These are phyloP conservation scores for Fonsecaea multimorphosa DNA, from an alignment of 2,329 filamentous ascomycete species.

Conservation along the genomic window DNA sequence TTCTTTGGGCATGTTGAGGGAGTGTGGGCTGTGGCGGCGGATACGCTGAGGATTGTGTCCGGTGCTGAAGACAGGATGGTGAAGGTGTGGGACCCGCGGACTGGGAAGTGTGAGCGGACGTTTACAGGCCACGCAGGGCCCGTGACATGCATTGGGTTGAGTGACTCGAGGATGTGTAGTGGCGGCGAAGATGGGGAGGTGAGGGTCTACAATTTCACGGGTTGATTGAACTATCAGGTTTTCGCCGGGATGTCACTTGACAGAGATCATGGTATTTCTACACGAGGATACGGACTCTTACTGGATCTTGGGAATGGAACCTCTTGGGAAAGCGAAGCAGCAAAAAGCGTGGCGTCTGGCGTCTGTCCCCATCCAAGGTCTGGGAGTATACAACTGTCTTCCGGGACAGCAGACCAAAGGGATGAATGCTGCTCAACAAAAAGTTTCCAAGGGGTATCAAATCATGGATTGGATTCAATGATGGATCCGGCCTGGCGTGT, in stretches of 20 bases:
- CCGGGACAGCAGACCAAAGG: background rate
- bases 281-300: too few relatives aligned
- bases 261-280: too few relatives aligned
- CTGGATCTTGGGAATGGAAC: background rate
- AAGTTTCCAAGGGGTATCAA: too few relatives aligned
- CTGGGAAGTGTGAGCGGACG: slow-evolving; percentile 88
- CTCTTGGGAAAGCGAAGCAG: background rate
- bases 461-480: background rate
- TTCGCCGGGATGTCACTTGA: too few relatives aligned
- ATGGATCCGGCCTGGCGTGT: too few relatives aligned
- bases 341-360: slow-evolving; percentile 1
- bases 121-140: slow-evolving; percentile 90
- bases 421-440: background rate
- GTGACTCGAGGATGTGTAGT: slow-evolving; percentile 86
- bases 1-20: slow-evolving; percentile 98
- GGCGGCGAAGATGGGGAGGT: slow-evolving; percentile 95
- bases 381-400: background rate
- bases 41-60: slow-evolving; percentile 84
- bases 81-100: slow-evolving; percentile 92
- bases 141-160: slow-evolving; percentile 90
- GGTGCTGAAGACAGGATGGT: slow-evolving; percentile 94
- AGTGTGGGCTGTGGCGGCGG: slow-evolving; percentile 89
- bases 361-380: background rate
- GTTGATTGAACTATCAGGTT: slow-evolving; percentile 25
- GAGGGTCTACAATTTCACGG: slow-evolving; percentile 76